Evolutionary conservation across 345 rosid species (phyloP).

Genomic region (Raphanus raphanistrum): DNA sequence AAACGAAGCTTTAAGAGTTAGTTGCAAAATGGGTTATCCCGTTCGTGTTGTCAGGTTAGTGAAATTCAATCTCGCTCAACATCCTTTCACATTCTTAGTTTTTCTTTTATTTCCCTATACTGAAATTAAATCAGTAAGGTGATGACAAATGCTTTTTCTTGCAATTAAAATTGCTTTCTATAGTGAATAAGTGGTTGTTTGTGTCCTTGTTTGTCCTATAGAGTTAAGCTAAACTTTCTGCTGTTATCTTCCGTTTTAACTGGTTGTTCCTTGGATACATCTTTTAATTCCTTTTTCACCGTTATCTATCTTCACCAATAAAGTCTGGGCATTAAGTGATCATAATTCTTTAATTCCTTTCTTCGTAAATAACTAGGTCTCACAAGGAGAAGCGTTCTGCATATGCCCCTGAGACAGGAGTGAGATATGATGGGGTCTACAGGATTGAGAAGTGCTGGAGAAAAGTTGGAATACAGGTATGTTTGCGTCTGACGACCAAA

Average conservation of each 20-base stretch:
- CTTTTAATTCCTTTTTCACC: neutral
- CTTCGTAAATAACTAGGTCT: conserved; percentile 47
- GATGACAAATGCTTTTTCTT: neutral
- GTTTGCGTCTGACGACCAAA: conserved; percentile 14
- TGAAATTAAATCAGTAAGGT: neutral
- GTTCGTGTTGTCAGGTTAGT: conserved; percentile 78
- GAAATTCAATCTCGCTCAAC: neutral
- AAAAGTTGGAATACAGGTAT: conserved; percentile 61
- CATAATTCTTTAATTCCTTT: neutral
- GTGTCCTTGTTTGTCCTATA: neutral
- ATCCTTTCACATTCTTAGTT: neutral
- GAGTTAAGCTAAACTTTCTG: neutral
- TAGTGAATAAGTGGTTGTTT: neutral
- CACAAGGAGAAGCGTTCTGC: conserved; percentile 74
- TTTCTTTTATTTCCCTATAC: neutral
- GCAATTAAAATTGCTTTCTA: neutral
- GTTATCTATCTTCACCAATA: neutral
- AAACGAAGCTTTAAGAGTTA: conserved; percentile 65
- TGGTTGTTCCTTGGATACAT: neutral
- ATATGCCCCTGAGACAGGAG: conserved; percentile 71
- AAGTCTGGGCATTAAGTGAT: neutral
- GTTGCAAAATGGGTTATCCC: conserved; percentile 75
- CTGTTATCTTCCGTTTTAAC: neutral
- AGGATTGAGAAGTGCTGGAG: conserved; percentile 81
- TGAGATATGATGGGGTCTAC: conserved; percentile 83